Conservation (phyloP, 306 rosid species). For the Inga oerstediana region DNA sequence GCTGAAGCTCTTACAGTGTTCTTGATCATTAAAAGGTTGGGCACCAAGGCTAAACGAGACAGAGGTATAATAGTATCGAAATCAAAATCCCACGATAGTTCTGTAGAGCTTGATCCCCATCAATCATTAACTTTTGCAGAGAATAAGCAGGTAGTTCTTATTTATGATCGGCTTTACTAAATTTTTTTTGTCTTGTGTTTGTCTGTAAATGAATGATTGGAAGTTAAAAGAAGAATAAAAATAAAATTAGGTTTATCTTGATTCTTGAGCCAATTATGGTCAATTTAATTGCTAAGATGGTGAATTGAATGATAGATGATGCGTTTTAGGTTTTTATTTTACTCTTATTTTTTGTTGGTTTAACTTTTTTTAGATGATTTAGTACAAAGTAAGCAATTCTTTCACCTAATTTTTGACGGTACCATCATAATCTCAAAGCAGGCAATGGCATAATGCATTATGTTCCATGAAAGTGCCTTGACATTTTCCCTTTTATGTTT, state of each 20-base stretch:
- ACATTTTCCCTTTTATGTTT: not conserved
- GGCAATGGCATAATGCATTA: not conserved
- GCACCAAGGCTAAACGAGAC: conserved; percentile 35
- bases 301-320: not conserved
- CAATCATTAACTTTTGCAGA: conserved; percentile 53
- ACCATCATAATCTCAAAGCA: not conserved
- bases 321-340: not conserved
- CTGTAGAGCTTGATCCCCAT: conserved; percentile 40
- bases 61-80: conserved; percentile 36
- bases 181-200: not conserved
- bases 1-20: conserved; percentile 53
- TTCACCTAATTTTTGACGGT: not conserved
- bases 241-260: not conserved
- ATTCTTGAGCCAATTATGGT: not conserved
- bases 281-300: not conserved
- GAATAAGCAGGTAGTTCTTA: conserved; percentile 62
- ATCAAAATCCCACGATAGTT: conserved; percentile 17
- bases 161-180: not conserved
- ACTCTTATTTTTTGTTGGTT: not conserved
- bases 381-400: not conserved
- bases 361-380: not conserved
- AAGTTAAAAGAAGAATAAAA: not conserved
- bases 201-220: not conserved
- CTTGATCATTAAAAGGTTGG: conserved; percentile 57
- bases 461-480: not conserved